Evolutionary conservation across 2,329 filamentous ascomycete species (phyloP).

Genomic region (Aureobasidium vineae): DNA sequence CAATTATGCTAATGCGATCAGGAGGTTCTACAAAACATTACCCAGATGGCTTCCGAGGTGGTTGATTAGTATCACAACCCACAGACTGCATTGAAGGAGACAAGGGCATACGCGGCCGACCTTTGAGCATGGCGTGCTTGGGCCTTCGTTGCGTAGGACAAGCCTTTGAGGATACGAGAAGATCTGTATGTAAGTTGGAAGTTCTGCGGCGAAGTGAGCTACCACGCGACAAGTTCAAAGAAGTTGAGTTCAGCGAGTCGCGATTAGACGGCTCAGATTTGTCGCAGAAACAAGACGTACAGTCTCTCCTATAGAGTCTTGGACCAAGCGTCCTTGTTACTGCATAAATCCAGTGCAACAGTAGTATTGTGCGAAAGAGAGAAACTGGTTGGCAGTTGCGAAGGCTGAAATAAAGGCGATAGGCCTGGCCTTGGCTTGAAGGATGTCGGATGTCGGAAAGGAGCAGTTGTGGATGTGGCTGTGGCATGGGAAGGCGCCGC

Average conservation of each 20-base stretch:
- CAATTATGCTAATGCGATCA: background rate
- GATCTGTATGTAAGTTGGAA: background rate
- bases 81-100: background rate
- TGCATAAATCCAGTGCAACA: background rate
- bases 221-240: background rate
- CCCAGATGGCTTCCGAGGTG: background rate
- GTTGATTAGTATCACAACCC: background rate
- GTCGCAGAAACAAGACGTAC: background rate
- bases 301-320: background rate
- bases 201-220: background rate
- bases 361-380: background rate
- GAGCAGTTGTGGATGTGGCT: background rate
- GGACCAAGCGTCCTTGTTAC: background rate
- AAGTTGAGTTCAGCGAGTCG: background rate
- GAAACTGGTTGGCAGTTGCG: background rate
- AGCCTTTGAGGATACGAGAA: background rate
- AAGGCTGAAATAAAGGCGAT: background rate
- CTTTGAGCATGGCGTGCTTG: background rate
- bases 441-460: constrained; percentile 5
- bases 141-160: background rate
- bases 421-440: background rate
- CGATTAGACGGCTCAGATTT: too few relatives aligned
- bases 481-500: background rate
- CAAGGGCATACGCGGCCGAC: background rate
- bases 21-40: background rate